A percentile compares a stretch with the other conserved stretches of the same genome.
Conservation (phyloP, 768 basidiomycete genomes). For the Boletus pseudopeckii region DNA sequence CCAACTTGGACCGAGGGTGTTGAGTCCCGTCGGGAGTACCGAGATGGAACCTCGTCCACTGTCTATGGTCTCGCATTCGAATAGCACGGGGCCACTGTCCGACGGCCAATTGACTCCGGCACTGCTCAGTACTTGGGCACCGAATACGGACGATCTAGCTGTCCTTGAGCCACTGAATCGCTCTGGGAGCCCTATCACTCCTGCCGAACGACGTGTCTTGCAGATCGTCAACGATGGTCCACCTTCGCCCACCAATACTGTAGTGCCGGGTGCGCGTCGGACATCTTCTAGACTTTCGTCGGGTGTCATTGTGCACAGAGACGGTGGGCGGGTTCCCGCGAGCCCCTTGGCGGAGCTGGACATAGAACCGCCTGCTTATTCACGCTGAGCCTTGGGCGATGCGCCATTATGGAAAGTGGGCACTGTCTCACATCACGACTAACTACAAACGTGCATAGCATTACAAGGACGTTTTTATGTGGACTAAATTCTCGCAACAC, state of each 20-base stretch:
- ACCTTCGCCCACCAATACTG: constrained; percentile 18
- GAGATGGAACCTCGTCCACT: constrained; percentile 17
- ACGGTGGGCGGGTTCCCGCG: constrained; percentile 20
- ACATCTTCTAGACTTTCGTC: background rate
- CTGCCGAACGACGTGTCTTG: constrained; percentile 24
- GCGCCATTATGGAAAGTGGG: constrained; percentile 2
- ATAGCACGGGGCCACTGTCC: constrained; percentile 5
- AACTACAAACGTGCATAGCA: constrained; percentile 9
- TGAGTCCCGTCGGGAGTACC: background rate
- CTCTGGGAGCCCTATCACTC: constrained; percentile 19
- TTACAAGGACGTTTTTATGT: constrained; percentile 8
- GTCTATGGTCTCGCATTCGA: constrained; percentile 21
- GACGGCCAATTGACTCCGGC: background rate
- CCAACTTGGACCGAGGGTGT: constrained; percentile 7
- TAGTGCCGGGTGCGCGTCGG: background rate
- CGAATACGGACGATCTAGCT: constrained; percentile 21
- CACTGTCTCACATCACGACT: constrained; percentile 9
- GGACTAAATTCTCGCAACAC: constrained; percentile 9
- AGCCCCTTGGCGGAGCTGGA: background rate
- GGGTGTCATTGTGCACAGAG: constrained; percentile 25
- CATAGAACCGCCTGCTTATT: constrained; percentile 24
- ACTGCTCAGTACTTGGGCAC: constrained; percentile 11
- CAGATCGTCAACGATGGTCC: constrained; percentile 27
- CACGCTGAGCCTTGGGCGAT: constrained; percentile 5
- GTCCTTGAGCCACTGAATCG: constrained; percentile 17